phyloP scores from a whole-genome alignment of 441 rosid genomes.

The Pelargonium exstipulatum region DNA sequence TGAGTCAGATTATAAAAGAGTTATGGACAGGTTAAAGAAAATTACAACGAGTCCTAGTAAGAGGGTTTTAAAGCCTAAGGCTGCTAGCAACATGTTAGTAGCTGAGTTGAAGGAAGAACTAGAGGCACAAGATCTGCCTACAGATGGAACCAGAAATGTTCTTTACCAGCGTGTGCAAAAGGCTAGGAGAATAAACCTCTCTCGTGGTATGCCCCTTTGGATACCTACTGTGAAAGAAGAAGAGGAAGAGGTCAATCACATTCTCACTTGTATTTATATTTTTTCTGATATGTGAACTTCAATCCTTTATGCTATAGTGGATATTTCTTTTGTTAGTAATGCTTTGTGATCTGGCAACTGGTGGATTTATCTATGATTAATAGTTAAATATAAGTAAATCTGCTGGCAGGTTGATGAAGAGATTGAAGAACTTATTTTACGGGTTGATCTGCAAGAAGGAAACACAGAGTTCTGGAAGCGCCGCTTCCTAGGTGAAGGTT shows the following conservation, averaged over 20 bases:
- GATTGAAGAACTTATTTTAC: constrained; percentile 71
- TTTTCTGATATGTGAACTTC: not conserved
- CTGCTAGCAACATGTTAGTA: constrained; percentile 97
- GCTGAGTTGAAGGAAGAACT: constrained; percentile 91
- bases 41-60: constrained; percentile 72
- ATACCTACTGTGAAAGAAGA: constrained; percentile 94
- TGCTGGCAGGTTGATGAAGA: constrained; percentile 71
- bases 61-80: constrained; percentile 84
- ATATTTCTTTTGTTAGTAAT: not conserved
- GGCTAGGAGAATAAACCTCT: constrained; percentile 94
- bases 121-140: constrained; percentile 90
- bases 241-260: constrained; percentile 71
- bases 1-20: constrained; percentile 76
- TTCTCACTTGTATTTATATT: constrained; percentile 1
- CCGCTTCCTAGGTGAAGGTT: constrained; percentile 84
- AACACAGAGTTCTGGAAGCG: constrained; percentile 95
- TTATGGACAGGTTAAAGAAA: constrained; percentile 65
- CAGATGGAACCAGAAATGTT: constrained; percentile 94
- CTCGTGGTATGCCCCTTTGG: constrained; percentile 98
- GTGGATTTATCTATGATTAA: not conserved
- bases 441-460: constrained; percentile 86
- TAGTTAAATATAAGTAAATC: not conserved
- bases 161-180: constrained; percentile 99
- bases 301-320: constrained; percentile 5
- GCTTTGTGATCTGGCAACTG: constrained; percentile 1